Evolutionary conservation across 73 alveolate species (phyloP).

Genomic region (Paraurostyla sp.): DNA sequence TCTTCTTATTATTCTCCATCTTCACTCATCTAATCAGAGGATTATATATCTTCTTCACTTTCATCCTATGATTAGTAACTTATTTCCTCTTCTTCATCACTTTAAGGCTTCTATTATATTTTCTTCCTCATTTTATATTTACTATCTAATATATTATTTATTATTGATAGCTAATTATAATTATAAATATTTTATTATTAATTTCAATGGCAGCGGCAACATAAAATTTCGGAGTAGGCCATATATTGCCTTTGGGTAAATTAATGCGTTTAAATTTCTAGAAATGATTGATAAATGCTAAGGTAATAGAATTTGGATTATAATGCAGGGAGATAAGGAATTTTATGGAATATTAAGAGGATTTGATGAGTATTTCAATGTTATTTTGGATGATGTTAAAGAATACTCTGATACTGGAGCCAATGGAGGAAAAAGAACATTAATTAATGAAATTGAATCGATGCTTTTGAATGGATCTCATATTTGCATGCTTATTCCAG

Average conservation of each 20-base stretch:
- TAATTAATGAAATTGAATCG: slow-evolving; percentile 11
- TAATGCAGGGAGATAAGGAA: slow-evolving; percentile 78
- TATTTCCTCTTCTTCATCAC: slow-evolving; percentile 40
- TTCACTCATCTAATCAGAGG: background rate
- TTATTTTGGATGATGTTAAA: slow-evolving; percentile 81
- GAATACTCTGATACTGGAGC: slow-evolving; percentile 61
- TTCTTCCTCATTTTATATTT: background rate
- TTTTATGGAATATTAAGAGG: slow-evolving; percentile 80
- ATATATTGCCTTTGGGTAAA: slow-evolving; percentile 55
- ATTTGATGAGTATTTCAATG: slow-evolving; percentile 78
- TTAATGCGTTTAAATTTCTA: background rate
- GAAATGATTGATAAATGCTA: slow-evolving; percentile 78
- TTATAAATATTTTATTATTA: background rate
- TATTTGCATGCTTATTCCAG: slow-evolving; percentile 63
- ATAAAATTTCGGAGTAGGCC: slow-evolving; percentile 54
- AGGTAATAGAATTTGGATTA: slow-evolving; percentile 74
- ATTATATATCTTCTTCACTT: too few relatives aligned
- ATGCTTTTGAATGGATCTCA: slow-evolving; percentile 61
- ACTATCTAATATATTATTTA: background rate
- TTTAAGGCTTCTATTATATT: background rate
- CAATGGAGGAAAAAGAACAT: background rate
- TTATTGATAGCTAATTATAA: background rate
- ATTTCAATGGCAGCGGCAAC: background rate
- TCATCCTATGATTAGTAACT: too few relatives aligned
- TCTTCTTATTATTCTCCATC: background rate